A percentile compares a stretch with the other conserved stretches of the same genome.
These are phyloP conservation scores for Graphiopsis chlorocephala DNA, from an alignment of 2,329 filamentous ascomycete species.

Conservation along the genomic window DNA sequence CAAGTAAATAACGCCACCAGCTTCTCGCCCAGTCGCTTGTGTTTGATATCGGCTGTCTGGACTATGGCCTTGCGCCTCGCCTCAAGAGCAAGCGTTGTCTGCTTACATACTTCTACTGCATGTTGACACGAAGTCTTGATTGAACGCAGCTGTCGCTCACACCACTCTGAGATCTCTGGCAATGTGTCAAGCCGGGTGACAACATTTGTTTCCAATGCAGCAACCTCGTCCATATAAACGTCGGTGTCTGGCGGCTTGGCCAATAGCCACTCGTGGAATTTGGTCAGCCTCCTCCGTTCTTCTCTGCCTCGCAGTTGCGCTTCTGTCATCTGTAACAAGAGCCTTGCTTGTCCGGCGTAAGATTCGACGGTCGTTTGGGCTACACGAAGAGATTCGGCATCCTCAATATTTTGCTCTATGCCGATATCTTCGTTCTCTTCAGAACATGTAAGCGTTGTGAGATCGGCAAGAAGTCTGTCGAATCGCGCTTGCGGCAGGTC, in stretches of 20 bases:
- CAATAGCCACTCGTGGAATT: not conserved
- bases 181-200: not conserved
- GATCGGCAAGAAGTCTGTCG: not conserved
- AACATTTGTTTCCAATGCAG: not conserved
- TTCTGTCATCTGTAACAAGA: not conserved
- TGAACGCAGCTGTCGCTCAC: not conserved
- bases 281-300: not conserved
- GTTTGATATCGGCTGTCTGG: not conserved
- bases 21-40: conserved; percentile 6
- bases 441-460: not conserved
- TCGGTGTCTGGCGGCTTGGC: not conserved
- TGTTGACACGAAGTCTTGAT: not conserved
- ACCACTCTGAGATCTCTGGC: not conserved
- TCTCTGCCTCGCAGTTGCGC: not conserved
- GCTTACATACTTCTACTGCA: not conserved
- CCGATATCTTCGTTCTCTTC: not conserved
- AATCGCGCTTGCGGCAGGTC: not conserved
- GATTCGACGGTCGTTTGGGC: not conserved
- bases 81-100: not conserved
- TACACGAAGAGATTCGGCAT: not conserved
- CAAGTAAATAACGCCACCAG: not conserved
- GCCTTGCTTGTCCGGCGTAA: not conserved
- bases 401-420: not conserved
- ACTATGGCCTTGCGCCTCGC: not conserved
- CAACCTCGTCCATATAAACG: not conserved